These are phyloP conservation scores for Crithidia expoeki DNA, from an alignment of 208 protist genomes.

Conservation along the genomic window DNA sequence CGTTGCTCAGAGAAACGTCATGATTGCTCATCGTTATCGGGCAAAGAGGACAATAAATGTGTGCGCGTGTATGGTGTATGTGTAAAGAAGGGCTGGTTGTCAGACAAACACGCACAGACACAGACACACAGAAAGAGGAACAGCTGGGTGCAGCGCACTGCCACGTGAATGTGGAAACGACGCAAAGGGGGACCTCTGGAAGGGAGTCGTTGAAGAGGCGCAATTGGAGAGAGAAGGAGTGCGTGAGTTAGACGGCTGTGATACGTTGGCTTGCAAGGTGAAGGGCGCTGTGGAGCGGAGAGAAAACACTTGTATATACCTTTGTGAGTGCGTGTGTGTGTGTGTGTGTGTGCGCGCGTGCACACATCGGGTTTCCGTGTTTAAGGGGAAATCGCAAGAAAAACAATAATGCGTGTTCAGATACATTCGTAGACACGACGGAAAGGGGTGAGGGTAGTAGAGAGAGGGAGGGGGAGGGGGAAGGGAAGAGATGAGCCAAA, in stretches of 20 bases:
- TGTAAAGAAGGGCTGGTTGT: no score
- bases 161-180: not conserved
- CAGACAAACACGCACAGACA: no score
- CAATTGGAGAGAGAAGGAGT: slow-evolving; percentile 21
- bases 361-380: no score
- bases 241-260: not conserved
- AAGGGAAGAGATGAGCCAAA: no score
- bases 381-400: slow-evolving; percentile 1
- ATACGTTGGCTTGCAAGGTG: slow-evolving; percentile 13
- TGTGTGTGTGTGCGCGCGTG: slow-evolving; percentile 5
- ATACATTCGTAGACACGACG: not conserved
- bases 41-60: not conserved
- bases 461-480: no score
- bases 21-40: slow-evolving; percentile 40
- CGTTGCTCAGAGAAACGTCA: slow-evolving; percentile 41
- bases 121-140: no score
- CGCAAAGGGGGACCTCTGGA: not conserved
- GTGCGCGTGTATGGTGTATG: not conserved
- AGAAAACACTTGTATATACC: not conserved
- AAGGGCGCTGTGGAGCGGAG: slow-evolving; percentile 3
- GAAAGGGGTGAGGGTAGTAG: not conserved
- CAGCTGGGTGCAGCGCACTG: no score
- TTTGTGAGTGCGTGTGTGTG: not conserved
- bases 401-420: not conserved
- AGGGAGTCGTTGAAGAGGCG: not conserved